Conservation (phyloP, 73 alveolate genomes). For the Paramecium tetraurelia region DNA sequence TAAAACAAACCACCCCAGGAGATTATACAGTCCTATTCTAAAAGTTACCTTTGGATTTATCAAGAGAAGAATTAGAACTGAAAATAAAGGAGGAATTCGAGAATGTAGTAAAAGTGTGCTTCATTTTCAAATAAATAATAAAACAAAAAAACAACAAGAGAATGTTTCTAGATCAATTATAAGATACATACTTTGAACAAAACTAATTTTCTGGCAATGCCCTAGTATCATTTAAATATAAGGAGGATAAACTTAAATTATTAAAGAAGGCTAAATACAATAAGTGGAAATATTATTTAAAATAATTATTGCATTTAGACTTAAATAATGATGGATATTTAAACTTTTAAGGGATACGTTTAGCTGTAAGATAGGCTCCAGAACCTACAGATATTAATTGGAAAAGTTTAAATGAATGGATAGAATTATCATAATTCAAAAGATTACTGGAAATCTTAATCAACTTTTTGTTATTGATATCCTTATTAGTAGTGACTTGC, state of each 20-base stretch:
- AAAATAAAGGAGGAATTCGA: neutral
- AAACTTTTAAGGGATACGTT: neutral
- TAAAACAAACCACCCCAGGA: neutral
- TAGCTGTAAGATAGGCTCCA: neutral
- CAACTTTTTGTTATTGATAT: neutral
- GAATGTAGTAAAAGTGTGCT: neutral
- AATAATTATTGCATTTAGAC: neutral
- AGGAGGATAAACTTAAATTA: neutral
- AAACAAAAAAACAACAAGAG: neutral
- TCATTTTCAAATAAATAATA: neutral
- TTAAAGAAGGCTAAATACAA: neutral
- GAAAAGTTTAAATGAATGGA: neutral
- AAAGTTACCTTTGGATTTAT: neutral
- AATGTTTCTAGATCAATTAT: neutral
- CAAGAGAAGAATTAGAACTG: neutral
- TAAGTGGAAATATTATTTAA: neutral
- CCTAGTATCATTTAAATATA: neutral
- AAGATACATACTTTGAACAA: constrained; percentile 27
- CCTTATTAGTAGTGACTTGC: neutral
- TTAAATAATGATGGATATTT: neutral
- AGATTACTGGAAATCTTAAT: neutral
- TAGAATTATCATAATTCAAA: neutral
- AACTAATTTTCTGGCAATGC: constrained; percentile 14
- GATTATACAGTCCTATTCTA: neutral
- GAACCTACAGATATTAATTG: constrained; percentile 33